Base-by-base conservation (phyloP, 805 yeast species). In the Sungouiozyma ichnusensis region DNA sequence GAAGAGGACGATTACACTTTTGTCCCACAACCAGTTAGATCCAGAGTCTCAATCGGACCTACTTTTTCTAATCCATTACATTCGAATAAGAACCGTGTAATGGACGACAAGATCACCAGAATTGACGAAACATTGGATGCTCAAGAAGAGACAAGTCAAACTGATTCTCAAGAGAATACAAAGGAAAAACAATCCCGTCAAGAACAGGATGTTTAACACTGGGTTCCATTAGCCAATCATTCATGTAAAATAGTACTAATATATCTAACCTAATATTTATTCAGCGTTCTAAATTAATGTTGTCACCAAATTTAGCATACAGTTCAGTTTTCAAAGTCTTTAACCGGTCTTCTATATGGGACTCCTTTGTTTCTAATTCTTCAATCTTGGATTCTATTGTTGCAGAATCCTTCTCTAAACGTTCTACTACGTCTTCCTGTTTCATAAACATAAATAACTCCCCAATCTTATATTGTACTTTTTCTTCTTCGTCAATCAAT, bases 221-320 rank as follows among this genome's bases (percentile, higher is more conserved):
- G n/a, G n/a, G n/a, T n/a, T n/a, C n/a, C n/a, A n/a, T n/a, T n/a
- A n/a, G n/a, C n/a, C n/a, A n/a, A n/a, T n/a, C n/a, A n/a, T n/a
- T 33, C 16, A 33, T 33, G 16, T n/a, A 33, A 6, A 16, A 16
- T 33, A 16, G 17, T 15, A 33, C 8, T 16, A 16, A 33, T 33
- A 16, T 33, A 15, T 7, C 35, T 14, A 33, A 24, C 11, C 29
- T 24, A 24, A 24, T 24, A 24, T 32, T 13, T 5, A 18, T 9
- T 55, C 55, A 72, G 49, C 79, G 69, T 58, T 90, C 98, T 38
- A 90, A 66, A 58, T 88, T 88, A 57, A 90, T 92, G 44, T 85
- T 79, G 52, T 75, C 76, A 19, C 97, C 98, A 57, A 90, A 92
- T 60, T 84, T 86, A 15, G 85, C 85, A 55, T 90, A 92, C 43